A percentile compares a stretch with the other conserved stretches of the same genome.
Evolutionary conservation across 2,329 filamentous ascomycete genomes (phyloP).

Genomic region (Diaporthe sp.): DNA sequence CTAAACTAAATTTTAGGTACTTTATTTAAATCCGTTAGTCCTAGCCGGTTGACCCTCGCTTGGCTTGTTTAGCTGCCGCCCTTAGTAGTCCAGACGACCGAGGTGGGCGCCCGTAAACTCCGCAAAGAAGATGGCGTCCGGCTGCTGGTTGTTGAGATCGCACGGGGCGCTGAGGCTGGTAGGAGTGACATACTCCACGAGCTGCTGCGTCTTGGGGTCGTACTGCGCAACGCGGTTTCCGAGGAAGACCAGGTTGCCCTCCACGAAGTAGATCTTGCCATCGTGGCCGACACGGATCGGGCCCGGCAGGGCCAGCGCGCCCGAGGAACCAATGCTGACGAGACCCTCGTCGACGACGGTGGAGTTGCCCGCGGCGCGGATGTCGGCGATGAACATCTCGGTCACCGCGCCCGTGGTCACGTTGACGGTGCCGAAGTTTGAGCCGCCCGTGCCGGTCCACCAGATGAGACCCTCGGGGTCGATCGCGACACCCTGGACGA

Average conservation of each 20-base stretch:
- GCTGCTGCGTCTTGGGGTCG: slow-evolving; percentile 23
- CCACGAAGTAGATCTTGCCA: slow-evolving; percentile 25
- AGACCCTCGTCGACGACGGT: slow-evolving; percentile 6
- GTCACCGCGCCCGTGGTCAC: slow-evolving; percentile 22
- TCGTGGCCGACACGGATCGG: slow-evolving; percentile 17
- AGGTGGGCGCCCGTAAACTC: slow-evolving; percentile 13
- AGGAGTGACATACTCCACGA: slow-evolving; percentile 24
- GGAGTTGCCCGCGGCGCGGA: slow-evolving; percentile 24
- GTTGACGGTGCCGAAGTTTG: slow-evolving; percentile 19
- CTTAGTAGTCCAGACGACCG: slow-evolving; percentile 16
- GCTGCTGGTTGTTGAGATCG: slow-evolving; percentile 23
- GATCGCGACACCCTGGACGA: neutral
- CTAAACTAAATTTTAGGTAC: neutral
- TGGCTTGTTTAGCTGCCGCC: neutral
- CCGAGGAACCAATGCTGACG: slow-evolving; percentile 4
- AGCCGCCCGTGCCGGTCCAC: slow-evolving; percentile 14
- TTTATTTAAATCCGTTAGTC: neutral
- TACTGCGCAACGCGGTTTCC: slow-evolving; percentile 29
- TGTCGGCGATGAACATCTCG: slow-evolving; percentile 29
- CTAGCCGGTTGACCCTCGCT: neutral
- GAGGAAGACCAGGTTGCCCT: slow-evolving; percentile 28
- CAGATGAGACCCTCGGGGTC: slow-evolving; percentile 16
- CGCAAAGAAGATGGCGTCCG: slow-evolving; percentile 18
- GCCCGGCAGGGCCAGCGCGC: neutral
- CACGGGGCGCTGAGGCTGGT: slow-evolving; percentile 17